These are phyloP conservation scores for Phialophora tarda DNA, from an alignment of 2,329 filamentous ascomycete species.

Conservation along the genomic window DNA sequence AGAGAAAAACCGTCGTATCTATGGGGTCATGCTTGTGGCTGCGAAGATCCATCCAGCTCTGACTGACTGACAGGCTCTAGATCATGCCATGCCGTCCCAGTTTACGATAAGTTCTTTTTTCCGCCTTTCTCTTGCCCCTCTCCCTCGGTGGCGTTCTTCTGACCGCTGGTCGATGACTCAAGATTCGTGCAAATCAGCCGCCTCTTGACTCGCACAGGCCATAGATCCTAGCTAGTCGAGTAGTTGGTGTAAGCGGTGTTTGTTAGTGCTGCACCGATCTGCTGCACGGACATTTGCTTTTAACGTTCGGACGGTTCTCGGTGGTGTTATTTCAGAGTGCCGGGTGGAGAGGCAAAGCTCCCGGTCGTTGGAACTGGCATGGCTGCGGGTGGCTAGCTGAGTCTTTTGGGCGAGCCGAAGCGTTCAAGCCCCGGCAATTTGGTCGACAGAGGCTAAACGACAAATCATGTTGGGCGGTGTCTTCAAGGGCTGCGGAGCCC, in stretches of 20 bases:
- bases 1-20: too few species aligned
- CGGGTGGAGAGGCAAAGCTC: slow-evolving; percentile 5
- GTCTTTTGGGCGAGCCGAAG: slow-evolving; percentile 17
- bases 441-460: neutral
- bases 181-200: neutral
- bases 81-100: neutral
- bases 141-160: neutral
- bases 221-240: neutral
- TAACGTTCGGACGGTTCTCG: neutral
- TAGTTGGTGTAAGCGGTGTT: neutral
- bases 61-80: neutral
- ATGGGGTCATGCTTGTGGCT: neutral
- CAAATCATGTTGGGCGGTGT: slow-evolving; percentile 1
- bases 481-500: neutral
- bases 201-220: neutral
- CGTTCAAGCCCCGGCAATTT: slow-evolving; percentile 7
- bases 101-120: neutral
- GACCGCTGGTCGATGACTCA: neutral
- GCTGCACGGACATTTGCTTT: neutral
- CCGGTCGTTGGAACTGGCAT: neutral
- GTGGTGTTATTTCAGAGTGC: slow-evolving; percentile 8
- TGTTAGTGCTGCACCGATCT: neutral
- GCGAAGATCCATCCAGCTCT: neutral
- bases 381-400: slow-evolving; percentile 5
- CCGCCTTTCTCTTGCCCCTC: neutral